Base-by-base conservation (phyloP, 139 green algal genomes). In the Mesostigma viride region DNA sequence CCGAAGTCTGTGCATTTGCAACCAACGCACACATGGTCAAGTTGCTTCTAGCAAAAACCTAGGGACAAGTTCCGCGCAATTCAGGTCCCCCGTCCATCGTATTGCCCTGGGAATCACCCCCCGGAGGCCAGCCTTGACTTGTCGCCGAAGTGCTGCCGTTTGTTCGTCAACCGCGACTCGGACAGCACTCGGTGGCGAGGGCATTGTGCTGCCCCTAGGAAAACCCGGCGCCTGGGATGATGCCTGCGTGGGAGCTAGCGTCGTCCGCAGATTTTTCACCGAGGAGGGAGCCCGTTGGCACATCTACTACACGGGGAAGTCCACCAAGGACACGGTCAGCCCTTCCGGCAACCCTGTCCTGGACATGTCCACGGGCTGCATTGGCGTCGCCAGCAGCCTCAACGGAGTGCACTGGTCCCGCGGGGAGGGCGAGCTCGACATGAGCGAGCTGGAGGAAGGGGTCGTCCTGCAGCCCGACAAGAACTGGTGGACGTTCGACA, bases 401-500 rank as follows among this genome's bases (percentile, higher is more conserved):
- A 76, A 76, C 44, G 69, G 69, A 11, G 31, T 76, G 3, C 28
- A 59, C 26, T 76, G 69, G 69, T 11, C 4, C 8, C 26, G 58
- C 27, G 26, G 58, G 3, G 17, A 14, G 14, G 5, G 14, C 14
- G 8, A 14, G n/a, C 4, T 44, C n/a, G 14, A 65, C 22, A 44
- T 3, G 14, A 24, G 31, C 53, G 53, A 62, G 53, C 40, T 53
- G 40, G 40, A 53, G 17, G 40, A 14, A 24, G 14, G 40, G 14
- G 17, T 53, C 40, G 40, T 53, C 17, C 40, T 24, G 14, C 40
- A 53, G 40, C n/a, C n/a, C n/a, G n/a, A n/a, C n/a, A n/a, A n/a
- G n/a, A 81, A 87, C 62, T 97, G 91, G 91, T 96, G 90, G 90
- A 84, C 74, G 51, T 86, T 90, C 32, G 91, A 97, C 81, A 96